Evolutionary conservation across 345 rosid species (phyloP).

Genomic region (Schrenkiella parvula): DNA sequence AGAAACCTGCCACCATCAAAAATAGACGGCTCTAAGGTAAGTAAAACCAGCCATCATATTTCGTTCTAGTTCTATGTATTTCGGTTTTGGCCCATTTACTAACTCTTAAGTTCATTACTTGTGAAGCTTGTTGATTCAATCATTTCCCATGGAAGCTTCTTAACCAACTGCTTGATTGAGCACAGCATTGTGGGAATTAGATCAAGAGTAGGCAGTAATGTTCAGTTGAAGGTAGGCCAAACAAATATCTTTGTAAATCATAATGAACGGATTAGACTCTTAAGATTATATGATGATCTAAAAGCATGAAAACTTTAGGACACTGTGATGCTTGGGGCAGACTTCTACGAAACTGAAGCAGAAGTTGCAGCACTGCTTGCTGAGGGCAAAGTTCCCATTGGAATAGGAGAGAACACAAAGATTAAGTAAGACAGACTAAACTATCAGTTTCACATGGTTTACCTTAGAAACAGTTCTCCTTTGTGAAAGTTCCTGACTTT

Average conservation of each 20-base stretch:
- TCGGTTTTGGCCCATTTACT: conserved; percentile 9
- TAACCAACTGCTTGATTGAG: conserved; percentile 61
- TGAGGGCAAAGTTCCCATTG: conserved; percentile 68
- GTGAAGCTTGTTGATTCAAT: conserved; percentile 79
- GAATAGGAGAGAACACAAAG: conserved; percentile 82
- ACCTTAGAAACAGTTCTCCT: conserved; percentile 11
- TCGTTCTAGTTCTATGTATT: neutral
- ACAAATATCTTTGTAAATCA: neutral
- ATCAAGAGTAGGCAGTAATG: conserved; percentile 72
- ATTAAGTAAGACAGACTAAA: conserved; percentile 48
- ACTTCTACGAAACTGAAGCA: conserved; percentile 75
- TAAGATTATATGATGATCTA: conserved; percentile 9
- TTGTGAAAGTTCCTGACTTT: neutral
- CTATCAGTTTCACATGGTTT: conserved; percentile 4
- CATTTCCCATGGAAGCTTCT: conserved; percentile 89
- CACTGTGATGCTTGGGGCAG: conserved; percentile 92
- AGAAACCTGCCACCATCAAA: conserved; percentile 88
- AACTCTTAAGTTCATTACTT: neutral
- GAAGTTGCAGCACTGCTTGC: conserved; percentile 59
- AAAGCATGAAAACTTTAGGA: conserved; percentile 47
- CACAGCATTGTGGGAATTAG: conserved; percentile 90
- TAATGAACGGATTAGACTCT: neutral
- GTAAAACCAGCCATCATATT: neutral
- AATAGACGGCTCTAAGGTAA: conserved; percentile 75
- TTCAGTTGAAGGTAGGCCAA: conserved; percentile 67